Evolutionary conservation across 2,329 filamentous ascomycete genomes (phyloP), one percentile per base, ranked within the genome.

Genomic region (Fusarium scirpi): DNA sequence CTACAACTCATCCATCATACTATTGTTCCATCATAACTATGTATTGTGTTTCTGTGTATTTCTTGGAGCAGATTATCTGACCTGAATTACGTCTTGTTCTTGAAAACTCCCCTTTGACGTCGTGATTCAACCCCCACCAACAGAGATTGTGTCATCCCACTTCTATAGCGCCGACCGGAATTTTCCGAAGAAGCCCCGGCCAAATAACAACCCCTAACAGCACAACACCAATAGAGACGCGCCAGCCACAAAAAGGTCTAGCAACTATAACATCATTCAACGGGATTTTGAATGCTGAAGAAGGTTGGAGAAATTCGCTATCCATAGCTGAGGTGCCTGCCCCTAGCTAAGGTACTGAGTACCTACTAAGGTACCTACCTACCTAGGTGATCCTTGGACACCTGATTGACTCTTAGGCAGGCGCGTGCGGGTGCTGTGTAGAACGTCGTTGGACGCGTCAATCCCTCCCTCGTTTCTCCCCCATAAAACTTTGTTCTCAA

Each of bases 101-200:
- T 38, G 47, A 38, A 30, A 58, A n/a, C 29, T 48, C 12, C 24
- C 41, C 20, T 58, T 64, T 51, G 25, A 51, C n/a, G 51, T 58
- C 12, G 59, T 41, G 62, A 51, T 64, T 32, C 24, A 24, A 24
- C 30, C 32, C 49, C 52, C 51, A 65, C 62, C 29, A 67, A 32
- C 44, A 40, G 32, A 32, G 22, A 63, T 59, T 68, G 45, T 68
- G 53, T 52, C 64, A 67, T 70, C 47, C 58, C 51, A 58, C 58
- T 22, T 48, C 13, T 51, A 56, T 34, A 56, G 7, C 16, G 10
- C 34, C 8, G 49, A 18, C 46, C 44, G 18, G 38, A 30, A 52
- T 67, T 48, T 59, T 58, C 68, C 67, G 68, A 70, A 46, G 68
- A 70, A 58, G 25, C 18, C 22, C 67, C 67, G 67, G 53, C 43